phyloP scores from a whole-genome alignment of 192 early-diverging fungal genomes.

The Dissophora ornata region DNA sequence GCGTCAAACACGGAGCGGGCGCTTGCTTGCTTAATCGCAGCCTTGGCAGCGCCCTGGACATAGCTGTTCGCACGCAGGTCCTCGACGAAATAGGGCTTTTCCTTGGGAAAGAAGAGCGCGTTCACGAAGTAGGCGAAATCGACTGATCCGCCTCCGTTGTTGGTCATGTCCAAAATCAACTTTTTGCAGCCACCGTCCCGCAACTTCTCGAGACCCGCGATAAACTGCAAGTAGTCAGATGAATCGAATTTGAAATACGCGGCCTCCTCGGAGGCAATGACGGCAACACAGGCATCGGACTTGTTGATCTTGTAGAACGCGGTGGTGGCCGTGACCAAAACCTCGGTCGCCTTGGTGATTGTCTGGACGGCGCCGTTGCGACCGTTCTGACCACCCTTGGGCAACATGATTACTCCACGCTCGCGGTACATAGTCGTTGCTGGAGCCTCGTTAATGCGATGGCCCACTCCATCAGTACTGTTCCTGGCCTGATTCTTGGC shows the following conservation, averaged over 20 bases:
- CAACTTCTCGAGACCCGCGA: slow-evolving; percentile 35
- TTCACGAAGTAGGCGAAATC: slow-evolving; percentile 55
- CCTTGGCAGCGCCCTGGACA: slow-evolving; percentile 34
- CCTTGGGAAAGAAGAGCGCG: slow-evolving; percentile 43
- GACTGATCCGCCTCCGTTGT: slow-evolving; percentile 53
- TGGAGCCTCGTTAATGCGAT: slow-evolving; percentile 6
- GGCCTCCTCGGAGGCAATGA: slow-evolving; percentile 46
- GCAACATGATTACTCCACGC: slow-evolving; percentile 34
- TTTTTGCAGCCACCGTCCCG: slow-evolving; percentile 44
- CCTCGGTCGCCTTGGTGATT: slow-evolving; percentile 33
- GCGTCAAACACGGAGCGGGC: slow-evolving; percentile 33
- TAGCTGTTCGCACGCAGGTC: slow-evolving; percentile 24
- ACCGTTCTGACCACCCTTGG: slow-evolving; percentile 24
- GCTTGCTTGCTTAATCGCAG: slow-evolving; percentile 9
- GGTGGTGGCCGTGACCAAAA: slow-evolving; percentile 30
- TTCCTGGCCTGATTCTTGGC: neutral
- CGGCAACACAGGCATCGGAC: slow-evolving; percentile 46
- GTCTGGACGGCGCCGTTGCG: slow-evolving; percentile 2
- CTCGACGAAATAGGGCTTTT: slow-evolving; percentile 41
- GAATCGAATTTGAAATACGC: slow-evolving; percentile 28
- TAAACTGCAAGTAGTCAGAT: slow-evolving; percentile 31
- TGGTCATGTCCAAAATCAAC: slow-evolving; percentile 57
- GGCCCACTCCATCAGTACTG: neutral
- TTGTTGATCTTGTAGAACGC: slow-evolving; percentile 39
- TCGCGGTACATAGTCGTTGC: slow-evolving; percentile 28